Percentiles rank a stretch among this genome's conserved stretches.
Evolutionary conservation across 116 monocot species (phyloP).

Genomic region (Trichopus zeylanicus): DNA sequence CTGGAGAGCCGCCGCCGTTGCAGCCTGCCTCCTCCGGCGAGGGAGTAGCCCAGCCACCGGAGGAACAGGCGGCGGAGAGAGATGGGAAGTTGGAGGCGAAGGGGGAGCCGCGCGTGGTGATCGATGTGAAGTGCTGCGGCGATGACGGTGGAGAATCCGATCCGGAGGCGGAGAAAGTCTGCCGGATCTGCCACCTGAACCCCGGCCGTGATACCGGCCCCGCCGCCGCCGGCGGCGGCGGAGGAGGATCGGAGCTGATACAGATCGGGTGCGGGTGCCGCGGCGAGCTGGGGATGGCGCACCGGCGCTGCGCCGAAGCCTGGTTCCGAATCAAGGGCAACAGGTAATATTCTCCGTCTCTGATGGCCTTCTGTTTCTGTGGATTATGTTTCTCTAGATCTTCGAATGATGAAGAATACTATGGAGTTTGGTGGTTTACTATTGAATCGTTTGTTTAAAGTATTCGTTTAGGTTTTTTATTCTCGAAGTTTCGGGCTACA

Average conservation of each 20-base stretch:
- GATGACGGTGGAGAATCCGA: neutral
- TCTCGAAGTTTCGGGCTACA: too few species aligned
- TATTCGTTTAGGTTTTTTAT: too few species aligned
- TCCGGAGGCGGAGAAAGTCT: conserved; percentile 3
- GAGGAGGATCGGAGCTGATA: conserved; percentile 7
- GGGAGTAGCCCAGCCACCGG: neutral
- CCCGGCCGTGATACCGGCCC: neutral
- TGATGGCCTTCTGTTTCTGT: neutral
- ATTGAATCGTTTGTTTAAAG: too few species aligned
- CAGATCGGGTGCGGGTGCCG: conserved; percentile 49
- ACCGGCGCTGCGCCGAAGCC: conserved; percentile 37
- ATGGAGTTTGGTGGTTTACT: too few species aligned
- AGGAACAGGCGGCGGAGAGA: neutral
- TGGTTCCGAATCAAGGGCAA: conserved; percentile 48
- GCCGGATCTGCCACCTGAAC: conserved; percentile 26
- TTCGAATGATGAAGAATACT: neutral
- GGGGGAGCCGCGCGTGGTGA: neutral
- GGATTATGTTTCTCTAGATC: neutral
- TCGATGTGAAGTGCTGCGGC: conserved; percentile 7
- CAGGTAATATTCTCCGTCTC: conserved; percentile 19
- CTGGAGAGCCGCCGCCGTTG: neutral
- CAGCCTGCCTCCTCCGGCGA: too few species aligned
- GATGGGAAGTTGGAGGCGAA: neutral
- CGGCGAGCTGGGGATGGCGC: conserved; percentile 35
- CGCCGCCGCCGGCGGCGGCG: neutral